Conservation (phyloP, 371 early-diverging fungal species). For the Mucor plumbeus region DNA sequence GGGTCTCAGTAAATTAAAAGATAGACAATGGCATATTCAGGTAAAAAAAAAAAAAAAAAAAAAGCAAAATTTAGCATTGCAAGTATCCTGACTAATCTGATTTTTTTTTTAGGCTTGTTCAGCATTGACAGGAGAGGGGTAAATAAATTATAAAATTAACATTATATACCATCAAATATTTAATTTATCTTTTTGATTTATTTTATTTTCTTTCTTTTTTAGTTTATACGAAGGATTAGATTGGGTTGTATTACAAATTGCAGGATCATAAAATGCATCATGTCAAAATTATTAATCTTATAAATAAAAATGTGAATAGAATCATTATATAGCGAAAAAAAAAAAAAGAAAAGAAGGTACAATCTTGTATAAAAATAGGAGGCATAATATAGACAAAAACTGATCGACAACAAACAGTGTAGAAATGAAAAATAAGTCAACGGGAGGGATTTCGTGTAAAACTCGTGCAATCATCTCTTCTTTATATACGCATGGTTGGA, state of each 20-base stretch:
- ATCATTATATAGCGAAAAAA: neutral
- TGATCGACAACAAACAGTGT: neutral
- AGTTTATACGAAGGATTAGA: constrained; percentile 75
- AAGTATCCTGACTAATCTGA: neutral
- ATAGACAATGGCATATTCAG: constrained; percentile 80
- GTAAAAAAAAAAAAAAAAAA: constrained; percentile 29
- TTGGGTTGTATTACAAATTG: constrained; percentile 71
- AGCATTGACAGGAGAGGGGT: constrained; percentile 79
- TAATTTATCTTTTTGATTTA: constrained; percentile 1
- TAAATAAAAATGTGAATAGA: neutral
- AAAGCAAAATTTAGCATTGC: neutral
- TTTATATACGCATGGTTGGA: neutral
- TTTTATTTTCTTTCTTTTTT: no score
- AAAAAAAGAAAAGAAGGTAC: neutral
- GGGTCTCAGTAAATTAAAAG: constrained; percentile 65
- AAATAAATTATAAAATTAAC: constrained; percentile 15
- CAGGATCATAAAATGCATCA: constrained; percentile 18
- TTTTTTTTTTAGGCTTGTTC: constrained; percentile 59
- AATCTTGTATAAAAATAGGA: neutral
- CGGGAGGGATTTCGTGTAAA: neutral
- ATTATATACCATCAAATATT: neutral
- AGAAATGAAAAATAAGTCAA: no score
- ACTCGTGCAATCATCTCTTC: neutral
- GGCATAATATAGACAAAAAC: neutral
- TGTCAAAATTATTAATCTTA: neutral